phyloP scores from a whole-genome alignment of 225 moss, liverwort and hornwort species.

The Asterella californica region DNA sequence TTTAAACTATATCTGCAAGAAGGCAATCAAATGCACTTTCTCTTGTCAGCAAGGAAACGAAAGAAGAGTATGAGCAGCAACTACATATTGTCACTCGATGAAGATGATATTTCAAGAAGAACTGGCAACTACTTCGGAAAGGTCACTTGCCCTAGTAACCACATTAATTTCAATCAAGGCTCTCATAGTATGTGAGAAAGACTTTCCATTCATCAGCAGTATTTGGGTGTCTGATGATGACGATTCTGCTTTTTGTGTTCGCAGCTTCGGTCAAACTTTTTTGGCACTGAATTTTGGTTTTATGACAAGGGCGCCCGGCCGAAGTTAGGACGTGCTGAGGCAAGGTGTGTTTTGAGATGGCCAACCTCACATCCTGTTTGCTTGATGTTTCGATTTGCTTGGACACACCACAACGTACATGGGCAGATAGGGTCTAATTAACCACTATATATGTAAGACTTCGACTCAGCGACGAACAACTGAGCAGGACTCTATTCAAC shows the following conservation, averaged over 20 bases:
- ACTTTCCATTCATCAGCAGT: too few relatives aligned
- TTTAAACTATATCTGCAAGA: constrained; percentile 64
- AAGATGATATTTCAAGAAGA: constrained; percentile 63
- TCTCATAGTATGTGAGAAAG: too few relatives aligned
- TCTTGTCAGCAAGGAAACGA: constrained; percentile 64
- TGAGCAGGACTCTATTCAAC: not conserved
- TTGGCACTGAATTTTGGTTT: constrained; percentile 90
- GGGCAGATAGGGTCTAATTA: not conserved
- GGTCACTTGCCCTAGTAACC: constrained; percentile 22
- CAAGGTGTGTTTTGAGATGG: constrained; percentile 7
- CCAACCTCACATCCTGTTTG: too few relatives aligned
- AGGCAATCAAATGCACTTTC: constrained; percentile 52
- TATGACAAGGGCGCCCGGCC: constrained; percentile 72
- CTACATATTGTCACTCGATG: constrained; percentile 78
- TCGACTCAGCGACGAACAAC: not conserved
- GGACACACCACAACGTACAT: not conserved
- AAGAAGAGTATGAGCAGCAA: constrained; percentile 61
- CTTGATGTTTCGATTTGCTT: not conserved
- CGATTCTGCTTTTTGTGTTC: not conserved
- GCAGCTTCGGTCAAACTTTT: constrained; percentile 80
- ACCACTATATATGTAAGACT: not conserved
- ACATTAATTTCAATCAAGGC: not conserved
- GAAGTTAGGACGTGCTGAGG: not conserved
- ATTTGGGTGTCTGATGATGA: too few relatives aligned
- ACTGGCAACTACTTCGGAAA: constrained; percentile 95